Conservation (phyloP, 2,329 filamentous ascomycete genomes). For the Pezicula carpinea region DNA sequence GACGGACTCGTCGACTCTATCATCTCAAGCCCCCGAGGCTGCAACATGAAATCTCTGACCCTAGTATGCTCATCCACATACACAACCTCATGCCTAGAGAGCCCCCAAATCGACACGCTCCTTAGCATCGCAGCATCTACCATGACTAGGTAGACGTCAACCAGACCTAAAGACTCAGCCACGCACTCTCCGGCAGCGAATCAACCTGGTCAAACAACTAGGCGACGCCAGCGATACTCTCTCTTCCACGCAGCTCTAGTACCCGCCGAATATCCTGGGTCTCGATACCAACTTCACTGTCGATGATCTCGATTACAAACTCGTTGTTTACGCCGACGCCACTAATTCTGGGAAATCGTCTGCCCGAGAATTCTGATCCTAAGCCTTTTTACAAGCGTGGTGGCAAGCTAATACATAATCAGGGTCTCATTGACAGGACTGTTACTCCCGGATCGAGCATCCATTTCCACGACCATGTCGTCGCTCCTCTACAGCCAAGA, state of each 20-base stretch:
- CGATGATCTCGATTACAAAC: conserved; percentile 29
- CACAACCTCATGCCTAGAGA: conserved; percentile 36
- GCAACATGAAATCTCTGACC: conserved; percentile 27
- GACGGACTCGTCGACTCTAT: conserved; percentile 44
- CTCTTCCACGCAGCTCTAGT: not conserved
- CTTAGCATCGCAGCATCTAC: conserved; percentile 38
- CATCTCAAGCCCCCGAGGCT: conserved; percentile 32
- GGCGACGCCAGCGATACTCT: not conserved
- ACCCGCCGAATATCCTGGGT: conserved; percentile 5
- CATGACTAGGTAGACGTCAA: conserved; percentile 20
- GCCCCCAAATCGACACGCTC: conserved; percentile 37
- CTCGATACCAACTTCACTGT: conserved; percentile 5
- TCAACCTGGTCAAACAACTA: too few species aligned
- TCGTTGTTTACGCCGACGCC: conserved; percentile 29
- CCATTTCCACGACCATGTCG: conserved; percentile 1
- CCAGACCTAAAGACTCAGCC: conserved; percentile 9
- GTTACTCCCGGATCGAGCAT: not conserved
- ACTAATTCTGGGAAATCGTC: conserved; percentile 41
- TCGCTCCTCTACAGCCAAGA: not conserved
- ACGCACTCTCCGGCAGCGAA: too few species aligned
- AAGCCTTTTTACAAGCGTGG: conserved; percentile 10
- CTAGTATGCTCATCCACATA: conserved; percentile 19
- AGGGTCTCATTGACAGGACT: conserved; percentile 10
- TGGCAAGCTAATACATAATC: conserved; percentile 13
- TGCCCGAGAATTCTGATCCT: conserved; percentile 31